Percentiles rank a stretch among this genome's conserved stretches.
phyloP scores from a whole-genome alignment of 345 rosid genomes.

The Corymbia maculata region DNA sequence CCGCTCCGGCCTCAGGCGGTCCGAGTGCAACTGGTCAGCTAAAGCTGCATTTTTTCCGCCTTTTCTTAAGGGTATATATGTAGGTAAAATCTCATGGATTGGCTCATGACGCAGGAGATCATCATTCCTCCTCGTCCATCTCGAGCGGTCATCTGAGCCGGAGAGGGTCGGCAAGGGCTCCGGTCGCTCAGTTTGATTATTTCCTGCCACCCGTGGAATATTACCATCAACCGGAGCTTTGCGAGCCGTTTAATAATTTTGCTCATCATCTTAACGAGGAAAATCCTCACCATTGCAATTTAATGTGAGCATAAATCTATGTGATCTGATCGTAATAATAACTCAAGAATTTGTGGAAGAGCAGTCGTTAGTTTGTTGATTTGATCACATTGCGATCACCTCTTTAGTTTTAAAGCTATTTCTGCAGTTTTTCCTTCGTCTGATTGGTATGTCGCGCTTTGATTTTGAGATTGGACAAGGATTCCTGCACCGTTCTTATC shows the following conservation, averaged over 20 bases:
- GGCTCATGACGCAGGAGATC: neutral
- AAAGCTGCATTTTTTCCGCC: neutral
- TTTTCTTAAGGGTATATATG: neutral
- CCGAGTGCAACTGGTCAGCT: neutral
- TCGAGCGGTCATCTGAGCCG: neutral
- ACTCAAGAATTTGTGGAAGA: neutral
- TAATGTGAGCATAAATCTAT: neutral
- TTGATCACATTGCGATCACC: neutral
- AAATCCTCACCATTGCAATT: neutral
- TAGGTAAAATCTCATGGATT: neutral
- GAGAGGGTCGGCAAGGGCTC: neutral
- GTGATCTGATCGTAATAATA: neutral
- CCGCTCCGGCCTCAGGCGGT: neutral
- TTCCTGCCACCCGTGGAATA: neutral
- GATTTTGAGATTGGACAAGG: neutral
- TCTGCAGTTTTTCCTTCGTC: neutral
- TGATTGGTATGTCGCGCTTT: neutral
- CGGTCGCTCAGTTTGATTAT: neutral
- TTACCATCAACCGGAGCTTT: neutral
- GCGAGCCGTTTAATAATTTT: neutral
- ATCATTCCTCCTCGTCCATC: neutral
- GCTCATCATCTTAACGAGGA: rapidly evolving
- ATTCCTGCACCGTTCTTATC: neutral
- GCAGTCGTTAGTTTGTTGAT: neutral
- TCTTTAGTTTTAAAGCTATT: neutral